A percentile compares a stretch with the other conserved stretches of the same genome.
These are phyloP conservation scores for Colletotrichum orbiculare DNA, from an alignment of 2,329 filamentous ascomycete species.

Conservation along the genomic window DNA sequence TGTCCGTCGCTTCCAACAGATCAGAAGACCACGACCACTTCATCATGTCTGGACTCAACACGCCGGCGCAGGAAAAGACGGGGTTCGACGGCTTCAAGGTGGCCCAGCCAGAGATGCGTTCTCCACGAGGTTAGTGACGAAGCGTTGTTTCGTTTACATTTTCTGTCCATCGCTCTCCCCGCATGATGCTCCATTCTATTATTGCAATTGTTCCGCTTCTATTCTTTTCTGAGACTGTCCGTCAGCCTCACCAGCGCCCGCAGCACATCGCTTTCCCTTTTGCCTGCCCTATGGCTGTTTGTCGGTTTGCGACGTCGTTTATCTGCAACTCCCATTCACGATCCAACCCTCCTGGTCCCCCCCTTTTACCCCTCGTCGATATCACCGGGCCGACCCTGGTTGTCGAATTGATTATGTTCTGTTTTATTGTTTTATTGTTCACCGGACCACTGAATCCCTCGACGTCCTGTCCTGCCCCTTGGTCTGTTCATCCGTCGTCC, in stretches of 20 bases:
- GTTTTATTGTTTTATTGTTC: neutral
- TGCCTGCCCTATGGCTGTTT: neutral
- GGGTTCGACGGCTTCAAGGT: constrained; percentile 11
- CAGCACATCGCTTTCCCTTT: neutral
- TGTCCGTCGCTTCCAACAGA: constrained; percentile 50
- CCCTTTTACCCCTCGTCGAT: neutral
- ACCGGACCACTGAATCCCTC: neutral
- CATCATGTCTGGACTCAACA: constrained; percentile 47
- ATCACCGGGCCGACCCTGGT: constrained; percentile 1
- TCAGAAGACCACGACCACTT: constrained; percentile 45
- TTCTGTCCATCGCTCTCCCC: neutral
- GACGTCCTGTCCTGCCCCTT: neutral
- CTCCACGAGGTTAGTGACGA: constrained; percentile 21
- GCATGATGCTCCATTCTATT: neutral
- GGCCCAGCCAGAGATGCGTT: constrained; percentile 11
- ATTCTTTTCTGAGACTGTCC: neutral
- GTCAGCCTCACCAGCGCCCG: neutral
- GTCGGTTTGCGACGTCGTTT: neutral
- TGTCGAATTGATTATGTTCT: neutral
- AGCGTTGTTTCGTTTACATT: neutral
- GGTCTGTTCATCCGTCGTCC: neutral
- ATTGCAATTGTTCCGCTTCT: neutral
- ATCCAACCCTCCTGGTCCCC: neutral
- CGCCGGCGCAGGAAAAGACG: constrained; percentile 33
- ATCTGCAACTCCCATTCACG: constrained; percentile 3